These are phyloP conservation scores for Pseudogymnoascus pannorum DNA, from an alignment of 2,329 filamentous ascomycete species.

Conservation along the genomic window DNA sequence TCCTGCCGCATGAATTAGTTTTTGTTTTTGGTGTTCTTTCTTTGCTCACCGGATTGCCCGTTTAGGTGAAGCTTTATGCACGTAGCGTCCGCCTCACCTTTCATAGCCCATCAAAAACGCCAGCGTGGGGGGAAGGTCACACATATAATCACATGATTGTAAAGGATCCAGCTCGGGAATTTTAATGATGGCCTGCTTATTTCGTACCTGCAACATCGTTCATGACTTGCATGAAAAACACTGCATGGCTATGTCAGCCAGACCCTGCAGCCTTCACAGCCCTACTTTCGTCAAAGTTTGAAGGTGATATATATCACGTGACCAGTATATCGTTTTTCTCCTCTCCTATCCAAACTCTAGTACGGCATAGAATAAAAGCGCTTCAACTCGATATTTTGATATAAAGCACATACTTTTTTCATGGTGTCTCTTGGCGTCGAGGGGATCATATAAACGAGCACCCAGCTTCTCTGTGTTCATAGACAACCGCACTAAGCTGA, in stretches of 20 bases:
- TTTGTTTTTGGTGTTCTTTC: not conserved
- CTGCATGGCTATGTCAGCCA: not conserved
- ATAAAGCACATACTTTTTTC: not conserved
- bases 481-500: not conserved
- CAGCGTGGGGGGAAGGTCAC: not conserved
- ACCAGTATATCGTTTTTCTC: not conserved
- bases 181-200: not conserved
- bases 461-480: not conserved
- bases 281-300: not conserved
- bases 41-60: not conserved
- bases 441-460: not conserved
- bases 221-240: slow-evolving; percentile 9
- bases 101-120: not conserved
- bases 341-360: not conserved
- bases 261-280: not conserved
- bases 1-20: not conserved
- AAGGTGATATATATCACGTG: not conserved
- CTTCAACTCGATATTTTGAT: not conserved
- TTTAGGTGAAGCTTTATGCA: slow-evolving; percentile 4
- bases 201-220: slow-evolving; percentile 5
- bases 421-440: not conserved
- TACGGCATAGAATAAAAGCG: too few relatives aligned
- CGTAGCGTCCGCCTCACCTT: not conserved
- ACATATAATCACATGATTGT: not conserved
- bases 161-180: not conserved